phyloP scores from a whole-genome alignment of 371 early-diverging fungal genomes.

The Coemansia sp. region DNA sequence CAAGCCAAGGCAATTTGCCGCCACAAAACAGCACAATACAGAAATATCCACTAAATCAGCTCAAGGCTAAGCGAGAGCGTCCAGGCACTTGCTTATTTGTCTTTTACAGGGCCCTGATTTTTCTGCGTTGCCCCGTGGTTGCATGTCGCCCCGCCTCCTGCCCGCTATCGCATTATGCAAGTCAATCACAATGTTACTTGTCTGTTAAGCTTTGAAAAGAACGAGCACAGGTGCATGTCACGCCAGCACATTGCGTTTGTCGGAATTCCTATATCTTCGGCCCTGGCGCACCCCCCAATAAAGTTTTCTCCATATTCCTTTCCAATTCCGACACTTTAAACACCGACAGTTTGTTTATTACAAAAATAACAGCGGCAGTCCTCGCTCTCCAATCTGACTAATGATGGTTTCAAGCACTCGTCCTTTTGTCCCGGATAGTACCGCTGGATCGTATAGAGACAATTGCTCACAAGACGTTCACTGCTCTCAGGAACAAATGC shows the following conservation, averaged over 20 bases:
- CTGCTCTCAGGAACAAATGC: not conserved
- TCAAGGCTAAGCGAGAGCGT: not conserved
- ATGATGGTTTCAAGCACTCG: slow-evolving; percentile 13
- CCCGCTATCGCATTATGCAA: not conserved
- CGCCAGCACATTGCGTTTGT: not conserved
- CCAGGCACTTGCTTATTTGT: too few species aligned
- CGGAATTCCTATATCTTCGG: slow-evolving; percentile 13
- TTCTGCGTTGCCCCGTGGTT: not conserved
- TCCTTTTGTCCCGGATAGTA: not conserved
- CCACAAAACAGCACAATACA: not conserved
- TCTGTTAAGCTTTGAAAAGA: not conserved
- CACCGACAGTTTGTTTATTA: not conserved
- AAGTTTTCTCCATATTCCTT: not conserved
- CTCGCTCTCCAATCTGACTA: not conserved
- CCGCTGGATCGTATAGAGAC: not conserved
- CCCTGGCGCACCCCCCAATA: not conserved
- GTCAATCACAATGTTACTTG: slow-evolving; percentile 6
- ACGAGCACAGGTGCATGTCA: too few species aligned
- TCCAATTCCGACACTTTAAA: not conserved
- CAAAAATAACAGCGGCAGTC: not conserved
- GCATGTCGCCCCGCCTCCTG: slow-evolving; percentile 3
- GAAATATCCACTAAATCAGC: not conserved
- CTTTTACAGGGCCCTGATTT: not conserved
- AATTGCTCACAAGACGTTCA: not conserved
- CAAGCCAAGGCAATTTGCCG: not conserved